Evolutionary conservation across 1,139 yeast species (phyloP).

Genomic region (Yamadazyma dendronema): DNA sequence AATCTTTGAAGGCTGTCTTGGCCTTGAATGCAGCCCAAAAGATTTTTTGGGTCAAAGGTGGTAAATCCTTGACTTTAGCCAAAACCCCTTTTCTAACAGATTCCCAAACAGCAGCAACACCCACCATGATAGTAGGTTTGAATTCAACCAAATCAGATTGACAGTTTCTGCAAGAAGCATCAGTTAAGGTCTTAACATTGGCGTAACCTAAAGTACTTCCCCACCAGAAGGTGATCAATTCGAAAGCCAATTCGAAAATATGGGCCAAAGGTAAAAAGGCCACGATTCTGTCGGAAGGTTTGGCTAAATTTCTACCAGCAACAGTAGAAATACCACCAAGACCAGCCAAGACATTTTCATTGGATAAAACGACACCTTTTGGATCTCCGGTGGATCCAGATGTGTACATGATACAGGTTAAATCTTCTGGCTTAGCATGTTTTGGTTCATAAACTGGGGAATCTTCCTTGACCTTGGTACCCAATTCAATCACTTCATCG

Average conservation of each 20-base stretch:
- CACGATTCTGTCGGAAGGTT: constrained; percentile 64
- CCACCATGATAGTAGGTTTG: constrained; percentile 93
- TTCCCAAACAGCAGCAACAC: constrained; percentile 99
- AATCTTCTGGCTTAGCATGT: constrained; percentile 50
- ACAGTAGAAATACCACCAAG: constrained; percentile 75
- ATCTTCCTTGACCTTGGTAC: constrained; percentile 41
- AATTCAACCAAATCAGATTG: constrained; percentile 84
- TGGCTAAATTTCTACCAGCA: constrained; percentile 54
- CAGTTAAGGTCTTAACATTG: constrained; percentile 86
- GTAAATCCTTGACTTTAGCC: constrained; percentile 67
- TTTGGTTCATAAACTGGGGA: constrained; percentile 6
- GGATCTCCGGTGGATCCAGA: constrained; percentile 98
- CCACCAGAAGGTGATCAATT: constrained; percentile 79
- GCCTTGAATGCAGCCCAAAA: constrained; percentile 89
- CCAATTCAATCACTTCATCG: constrained; percentile 65
- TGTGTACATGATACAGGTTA: constrained; percentile 95
- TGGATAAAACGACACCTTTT: constrained; percentile 89
- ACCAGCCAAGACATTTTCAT: constrained; percentile 78
- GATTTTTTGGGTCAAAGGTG: constrained; percentile 68
- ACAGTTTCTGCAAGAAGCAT: constrained; percentile 78
- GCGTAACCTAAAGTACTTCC: constrained; percentile 91
- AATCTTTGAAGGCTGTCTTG: constrained; percentile 58
- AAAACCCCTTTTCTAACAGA: constrained; percentile 89
- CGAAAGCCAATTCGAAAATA: constrained; percentile 89
- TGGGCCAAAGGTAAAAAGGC: constrained; percentile 96